A percentile compares a stretch with the other conserved stretches of the same genome.
These are phyloP conservation scores for Debaryomyces coudertii DNA, from an alignment of 1,139 yeast species.

Conservation along the genomic window DNA sequence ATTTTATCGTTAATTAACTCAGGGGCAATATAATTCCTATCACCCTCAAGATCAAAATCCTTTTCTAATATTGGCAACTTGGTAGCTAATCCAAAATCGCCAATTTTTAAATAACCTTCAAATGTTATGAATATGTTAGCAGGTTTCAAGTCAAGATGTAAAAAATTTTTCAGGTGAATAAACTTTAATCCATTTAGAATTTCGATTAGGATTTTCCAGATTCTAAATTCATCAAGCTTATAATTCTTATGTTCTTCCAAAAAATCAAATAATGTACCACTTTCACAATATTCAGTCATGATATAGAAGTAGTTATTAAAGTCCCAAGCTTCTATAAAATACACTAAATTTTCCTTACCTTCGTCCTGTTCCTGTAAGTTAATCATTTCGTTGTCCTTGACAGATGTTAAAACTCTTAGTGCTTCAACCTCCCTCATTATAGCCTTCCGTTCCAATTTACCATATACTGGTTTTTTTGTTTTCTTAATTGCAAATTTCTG, in stretches of 20 bases:
- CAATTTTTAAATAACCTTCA: conserved; percentile 87
- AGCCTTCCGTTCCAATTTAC: conserved; percentile 42
- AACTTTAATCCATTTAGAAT: conserved; percentile 75
- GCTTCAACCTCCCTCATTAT: conserved; percentile 49
- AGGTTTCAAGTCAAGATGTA: conserved; percentile 91
- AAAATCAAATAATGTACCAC: conserved; percentile 85
- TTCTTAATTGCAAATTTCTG: conserved; percentile 85
- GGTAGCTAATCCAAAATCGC: conserved; percentile 71
- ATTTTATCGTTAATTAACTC: conserved; percentile 82
- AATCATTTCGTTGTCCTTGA: conserved; percentile 40
- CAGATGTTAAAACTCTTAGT: conserved; percentile 43
- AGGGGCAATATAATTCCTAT: conserved; percentile 96
- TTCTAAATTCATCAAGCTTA: conserved; percentile 93
- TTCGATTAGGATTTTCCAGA: conserved; percentile 93
- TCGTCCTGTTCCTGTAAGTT: conserved; percentile 61
- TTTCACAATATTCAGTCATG: conserved; percentile 95
- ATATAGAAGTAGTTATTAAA: conserved; percentile 73
- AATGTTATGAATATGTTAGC: conserved; percentile 93
- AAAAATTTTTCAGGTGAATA: conserved; percentile 74
- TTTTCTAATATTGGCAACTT: conserved; percentile 57
- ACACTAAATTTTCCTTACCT: conserved; percentile 79
- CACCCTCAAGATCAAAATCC: conserved; percentile 91
- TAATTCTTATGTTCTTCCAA: conserved; percentile 72
- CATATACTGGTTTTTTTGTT: conserved; percentile 57
- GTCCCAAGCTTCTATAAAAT: conserved; percentile 88